Base-by-base conservation (phyloP, 345 rosid genomes). In the Tarenaya hassleriana region DNA sequence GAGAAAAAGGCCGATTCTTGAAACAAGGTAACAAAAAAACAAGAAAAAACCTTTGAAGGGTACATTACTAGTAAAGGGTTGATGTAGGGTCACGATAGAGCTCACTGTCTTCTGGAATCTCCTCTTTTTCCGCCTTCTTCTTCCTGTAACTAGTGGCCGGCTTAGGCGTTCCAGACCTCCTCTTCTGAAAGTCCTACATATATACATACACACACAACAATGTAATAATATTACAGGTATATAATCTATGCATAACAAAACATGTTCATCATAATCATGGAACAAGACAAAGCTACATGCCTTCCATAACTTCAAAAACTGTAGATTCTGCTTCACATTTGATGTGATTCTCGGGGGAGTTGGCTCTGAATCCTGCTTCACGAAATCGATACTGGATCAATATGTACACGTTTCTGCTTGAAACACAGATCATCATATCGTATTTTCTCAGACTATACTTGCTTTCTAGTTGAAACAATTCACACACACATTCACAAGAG, bases 131-230 rank as follows among this genome's bases (percentile, higher is more conserved):
- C 19, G 70, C 75, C 73, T 73, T 91, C 72, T 87, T 87, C 29
- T 75, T 77, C 69, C 98, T 77, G 73, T 86, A 91, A 73, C 95
- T 82, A 11, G 98, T 82, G 13, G 96, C 77, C 38, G 98, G 98
- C 73, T 64, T 84, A 7, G 92, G 81, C 1, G 69, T 51, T 49
- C 70, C 20, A 11, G 95, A 75, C 47, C 74, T 73, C 49, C 86
- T 74, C 57, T 60, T 75, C 55, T 84, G 78, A 50, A 75, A 74
- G 62, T 82, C 95, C 96, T 86, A 63, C 50, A 47, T 8, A n/a
- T 17, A 19, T 10, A 52, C 3, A 57, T n/a, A n/a, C n/a, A n/a
- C n/a, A n/a, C n/a, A n/a, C n/a, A n/a, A n/a, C n/a, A n/a, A n/a
- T n/a, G 16, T 13, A 42, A 4, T n/a, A 0, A 40, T n/a, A 41